Evolutionary conservation across 108 stramenopile species (phyloP).

Genomic region (Cyclotella kingstonii): DNA sequence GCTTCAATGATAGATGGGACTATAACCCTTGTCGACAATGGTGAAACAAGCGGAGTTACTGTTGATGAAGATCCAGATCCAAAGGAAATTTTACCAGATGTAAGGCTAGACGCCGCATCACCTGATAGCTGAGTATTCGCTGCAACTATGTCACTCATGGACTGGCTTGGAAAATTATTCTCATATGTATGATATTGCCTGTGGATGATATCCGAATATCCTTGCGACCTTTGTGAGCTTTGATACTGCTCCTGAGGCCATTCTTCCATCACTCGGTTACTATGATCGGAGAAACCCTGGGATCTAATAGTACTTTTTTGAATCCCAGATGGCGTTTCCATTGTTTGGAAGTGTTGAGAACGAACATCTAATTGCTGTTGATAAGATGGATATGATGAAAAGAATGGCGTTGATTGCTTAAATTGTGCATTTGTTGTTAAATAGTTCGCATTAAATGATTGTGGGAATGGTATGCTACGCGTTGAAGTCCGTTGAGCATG

Average conservation of each 20-base stretch:
- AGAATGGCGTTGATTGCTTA: too few species aligned
- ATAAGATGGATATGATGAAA: too few species aligned
- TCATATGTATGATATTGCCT: too few species aligned
- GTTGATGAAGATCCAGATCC: background rate
- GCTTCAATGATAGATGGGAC: slow-evolving; percentile 21
- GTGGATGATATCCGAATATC: background rate
- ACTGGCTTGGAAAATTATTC: too few species aligned
- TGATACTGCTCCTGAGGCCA: slow-evolving; percentile 6
- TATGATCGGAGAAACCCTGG: slow-evolving; percentile 14
- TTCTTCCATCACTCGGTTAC: slow-evolving; percentile 4
- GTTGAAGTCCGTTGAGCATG: slow-evolving; percentile 1
- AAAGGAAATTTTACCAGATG: background rate
- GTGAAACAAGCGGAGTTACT: slow-evolving; percentile 1
- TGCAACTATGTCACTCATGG: background rate
- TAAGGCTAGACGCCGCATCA: background rate
- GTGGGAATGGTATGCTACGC: background rate
- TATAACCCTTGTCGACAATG: background rate
- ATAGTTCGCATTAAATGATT: background rate
- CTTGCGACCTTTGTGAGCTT: background rate
- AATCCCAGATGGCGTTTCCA: slow-evolving; percentile 1
- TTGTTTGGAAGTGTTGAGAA: slow-evolving; percentile 7
- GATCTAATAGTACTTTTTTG: slow-evolving; percentile 3
- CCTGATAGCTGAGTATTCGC: background rate
- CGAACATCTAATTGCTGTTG: slow-evolving; percentile 1
- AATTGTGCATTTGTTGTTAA: too few species aligned